These are phyloP conservation scores for Stentor roeselii DNA, from an alignment of 73 alveolate species.

Conservation along the genomic window DNA sequence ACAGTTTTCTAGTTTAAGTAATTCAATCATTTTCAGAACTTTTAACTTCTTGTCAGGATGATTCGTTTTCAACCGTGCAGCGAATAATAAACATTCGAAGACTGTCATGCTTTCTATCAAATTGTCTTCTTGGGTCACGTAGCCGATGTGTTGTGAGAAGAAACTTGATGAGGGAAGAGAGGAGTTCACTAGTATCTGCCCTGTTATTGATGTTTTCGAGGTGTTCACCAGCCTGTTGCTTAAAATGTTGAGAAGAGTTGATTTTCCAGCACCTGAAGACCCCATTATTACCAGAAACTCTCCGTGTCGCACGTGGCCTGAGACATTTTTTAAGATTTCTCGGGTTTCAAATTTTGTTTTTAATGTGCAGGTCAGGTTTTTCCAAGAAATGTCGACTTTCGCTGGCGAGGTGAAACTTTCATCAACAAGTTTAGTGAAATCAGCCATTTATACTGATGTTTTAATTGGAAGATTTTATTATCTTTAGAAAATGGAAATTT, in stretches of 20 bases:
- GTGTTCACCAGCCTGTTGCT: not conserved
- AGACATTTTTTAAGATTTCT: no score
- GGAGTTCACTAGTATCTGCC: not conserved
- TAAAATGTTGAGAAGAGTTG: not conserved
- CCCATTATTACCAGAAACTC: not conserved
- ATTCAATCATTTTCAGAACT: not conserved
- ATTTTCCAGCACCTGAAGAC: not conserved
- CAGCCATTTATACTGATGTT: no score
- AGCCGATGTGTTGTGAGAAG: not conserved
- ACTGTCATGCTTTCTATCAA: conserved; percentile 32
- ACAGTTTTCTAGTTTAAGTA: conserved; percentile 29
- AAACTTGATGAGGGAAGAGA: no score
- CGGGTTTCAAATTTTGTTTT: not conserved
- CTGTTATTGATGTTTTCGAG: not conserved
- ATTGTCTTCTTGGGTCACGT: conserved; percentile 57
- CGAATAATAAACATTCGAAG: conserved; percentile 38
- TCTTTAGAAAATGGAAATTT: no score
- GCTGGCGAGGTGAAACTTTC: no score
- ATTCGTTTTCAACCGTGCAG: conserved; percentile 35
- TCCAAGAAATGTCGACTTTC: no score
- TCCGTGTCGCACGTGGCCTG: not conserved
- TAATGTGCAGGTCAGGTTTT: not conserved
- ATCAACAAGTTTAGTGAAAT: no score
- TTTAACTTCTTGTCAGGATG: not conserved
- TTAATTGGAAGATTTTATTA: no score